Conservation (phyloP, 306 rosid genomes). For the Rosa rugosa region DNA sequence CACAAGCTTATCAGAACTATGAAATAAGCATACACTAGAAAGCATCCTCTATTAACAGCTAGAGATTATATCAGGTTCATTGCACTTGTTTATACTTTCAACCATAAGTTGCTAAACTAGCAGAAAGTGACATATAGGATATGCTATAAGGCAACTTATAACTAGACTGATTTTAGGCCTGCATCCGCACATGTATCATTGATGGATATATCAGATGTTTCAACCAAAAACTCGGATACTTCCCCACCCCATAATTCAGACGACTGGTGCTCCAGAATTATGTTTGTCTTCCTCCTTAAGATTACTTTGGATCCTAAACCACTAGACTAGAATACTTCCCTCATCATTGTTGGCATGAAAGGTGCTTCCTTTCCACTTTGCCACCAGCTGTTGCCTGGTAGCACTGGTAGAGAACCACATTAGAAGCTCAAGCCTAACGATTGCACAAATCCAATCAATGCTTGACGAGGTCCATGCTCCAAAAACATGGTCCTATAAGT, state of each 20-base stretch:
- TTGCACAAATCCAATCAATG: not conserved
- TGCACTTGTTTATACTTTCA: not conserved
- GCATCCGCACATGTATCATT: not conserved
- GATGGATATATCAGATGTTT: not conserved
- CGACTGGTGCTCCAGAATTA: not conserved
- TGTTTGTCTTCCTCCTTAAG: not conserved
- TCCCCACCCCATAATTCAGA: not conserved
- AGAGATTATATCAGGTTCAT: not conserved
- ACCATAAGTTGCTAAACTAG: not conserved
- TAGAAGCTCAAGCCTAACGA: constrained; percentile 1
- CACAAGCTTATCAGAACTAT: not conserved
- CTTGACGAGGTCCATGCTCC: not conserved
- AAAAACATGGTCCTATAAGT: not conserved
- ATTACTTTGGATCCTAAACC: constrained; percentile 3
- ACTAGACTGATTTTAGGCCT: not conserved
- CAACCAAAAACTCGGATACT: not conserved
- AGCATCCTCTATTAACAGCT: not conserved
- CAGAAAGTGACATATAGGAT: not conserved
- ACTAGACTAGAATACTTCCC: not conserved
- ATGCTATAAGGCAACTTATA: not conserved
- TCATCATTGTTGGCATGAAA: not conserved
- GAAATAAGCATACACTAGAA: not conserved
- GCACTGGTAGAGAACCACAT: not conserved
- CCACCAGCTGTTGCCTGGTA: not conserved
- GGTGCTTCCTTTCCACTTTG: not conserved